phyloP scores from a whole-genome alignment of 805 yeast genomes.

The Pichia californica region DNA sequence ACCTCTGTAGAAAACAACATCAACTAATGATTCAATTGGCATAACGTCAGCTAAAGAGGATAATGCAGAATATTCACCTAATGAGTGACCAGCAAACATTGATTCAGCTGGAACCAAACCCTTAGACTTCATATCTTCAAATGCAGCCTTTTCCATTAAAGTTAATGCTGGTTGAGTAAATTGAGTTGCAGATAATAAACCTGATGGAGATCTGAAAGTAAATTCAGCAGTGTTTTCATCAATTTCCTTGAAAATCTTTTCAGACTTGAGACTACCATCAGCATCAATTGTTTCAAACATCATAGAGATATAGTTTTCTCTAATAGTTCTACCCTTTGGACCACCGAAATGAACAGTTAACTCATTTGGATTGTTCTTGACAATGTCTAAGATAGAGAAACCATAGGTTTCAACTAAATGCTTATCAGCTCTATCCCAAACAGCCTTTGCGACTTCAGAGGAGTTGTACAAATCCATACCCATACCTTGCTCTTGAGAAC shows the following conservation, averaged over 20 bases:
- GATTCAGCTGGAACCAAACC: conserved; percentile 92
- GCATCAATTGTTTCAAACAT: conserved; percentile 91
- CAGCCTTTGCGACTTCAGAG: conserved; percentile 86
- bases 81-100: conserved; percentile 97
- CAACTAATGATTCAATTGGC: conserved; percentile 96
- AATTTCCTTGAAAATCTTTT: conserved; percentile 92
- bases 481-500: conserved; percentile 99
- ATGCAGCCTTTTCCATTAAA: conserved; percentile 97
- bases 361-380: conserved; percentile 91
- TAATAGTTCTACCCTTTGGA: conserved; percentile 89
- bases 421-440: conserved; percentile 96
- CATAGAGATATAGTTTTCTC: conserved; percentile 94
- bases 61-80: conserved; percentile 98
- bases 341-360: conserved; percentile 97
- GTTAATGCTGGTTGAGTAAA: conserved; percentile 99
- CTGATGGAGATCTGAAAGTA: conserved; percentile 90
- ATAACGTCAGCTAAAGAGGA: conserved; percentile 96
- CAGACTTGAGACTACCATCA: conserved; percentile 77
- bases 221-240: conserved; percentile 72
- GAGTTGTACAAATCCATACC: conserved; percentile 97
- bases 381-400: conserved; percentile 93
- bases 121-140: conserved; percentile 93
- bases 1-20: conserved; percentile 98
- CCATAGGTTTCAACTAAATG: conserved; percentile 94
- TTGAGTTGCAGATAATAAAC: conserved; percentile 95